phyloP scores from a whole-genome alignment of 345 rosid genomes.

The Brassica rapa region DNA sequence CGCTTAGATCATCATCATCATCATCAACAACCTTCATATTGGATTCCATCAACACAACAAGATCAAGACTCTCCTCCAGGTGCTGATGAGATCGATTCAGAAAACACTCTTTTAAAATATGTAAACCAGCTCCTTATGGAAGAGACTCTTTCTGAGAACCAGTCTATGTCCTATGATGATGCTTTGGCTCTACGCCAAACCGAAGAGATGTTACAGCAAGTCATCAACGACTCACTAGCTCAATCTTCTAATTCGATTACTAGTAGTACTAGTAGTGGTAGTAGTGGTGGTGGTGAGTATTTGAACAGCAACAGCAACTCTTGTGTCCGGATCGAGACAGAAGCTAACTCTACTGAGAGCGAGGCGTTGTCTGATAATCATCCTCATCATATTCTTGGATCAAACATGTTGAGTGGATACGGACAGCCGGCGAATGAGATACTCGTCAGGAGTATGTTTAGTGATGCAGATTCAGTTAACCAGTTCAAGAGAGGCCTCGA shows the following conservation, averaged over 20 bases:
- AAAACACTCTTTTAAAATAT: constrained; percentile 57
- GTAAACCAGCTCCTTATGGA: constrained; percentile 72
- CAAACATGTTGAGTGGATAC: constrained; percentile 20
- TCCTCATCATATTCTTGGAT: background rate
- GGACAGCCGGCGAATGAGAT: constrained; percentile 46
- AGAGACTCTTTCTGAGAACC: constrained; percentile 61
- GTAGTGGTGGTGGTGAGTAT: constrained; percentile 25
- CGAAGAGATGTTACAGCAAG: constrained; percentile 64
- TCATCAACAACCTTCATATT: constrained; percentile 7
- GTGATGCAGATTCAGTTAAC: constrained; percentile 51
- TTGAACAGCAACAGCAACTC: constrained; percentile 14
- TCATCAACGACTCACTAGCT: constrained; percentile 48
- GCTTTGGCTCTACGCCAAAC: constrained; percentile 62
- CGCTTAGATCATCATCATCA: background rate
- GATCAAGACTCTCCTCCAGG: constrained; percentile 33
- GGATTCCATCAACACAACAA: constrained; percentile 25
- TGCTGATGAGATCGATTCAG: constrained; percentile 49
- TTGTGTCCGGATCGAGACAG: constrained; percentile 27
- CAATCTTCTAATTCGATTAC: constrained; percentile 33
- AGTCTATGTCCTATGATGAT: constrained; percentile 50
- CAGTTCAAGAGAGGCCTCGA: constrained; percentile 75
- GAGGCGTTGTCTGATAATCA: background rate
- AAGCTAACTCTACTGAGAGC: constrained; percentile 33
- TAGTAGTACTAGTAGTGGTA: constrained; percentile 26
- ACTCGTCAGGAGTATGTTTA: constrained; percentile 59